Base-by-base conservation (phyloP, 2,329 filamentous ascomycete genomes). In the Ophiostoma ips region DNA sequence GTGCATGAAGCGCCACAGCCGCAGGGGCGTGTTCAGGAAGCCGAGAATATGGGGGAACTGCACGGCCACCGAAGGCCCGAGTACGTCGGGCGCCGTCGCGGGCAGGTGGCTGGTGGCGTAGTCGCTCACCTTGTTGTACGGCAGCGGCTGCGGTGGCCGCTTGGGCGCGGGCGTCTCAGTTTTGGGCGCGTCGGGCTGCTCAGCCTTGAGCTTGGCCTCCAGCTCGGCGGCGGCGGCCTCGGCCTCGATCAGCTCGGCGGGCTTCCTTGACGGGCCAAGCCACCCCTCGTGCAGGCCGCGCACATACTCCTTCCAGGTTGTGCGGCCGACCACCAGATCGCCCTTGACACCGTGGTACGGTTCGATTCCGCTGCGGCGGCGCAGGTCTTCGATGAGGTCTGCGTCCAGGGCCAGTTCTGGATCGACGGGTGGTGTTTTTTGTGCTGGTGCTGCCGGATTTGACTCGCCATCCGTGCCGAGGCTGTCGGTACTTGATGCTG, bases 301-400 rank as follows among this genome's bases (percentile, higher is more conserved):
- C 21, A 96, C 71, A 64, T 96, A 98, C 67, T 98, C 92, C 68
- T 95, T 98, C 92, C 92, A 98, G 10, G 90, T 83, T 63, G 95
- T 85, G 51, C 90, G 73, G 12, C 92, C 92, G 58, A 98, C 79
- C 16, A 96, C 80, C 48, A 98, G 73, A 62, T 96, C 90, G 41
- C 92, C 92, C 55, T 76, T 76, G 19, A 83, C 71, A 10, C 86
- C 89, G 4, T 81, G 72, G 60, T 83, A 90, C 33, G 86, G 79
- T 24, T 70, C 72, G 10, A 90, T 76, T 7, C 82, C 82, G 53
- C 80, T 79, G 56, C 71, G 76, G 60, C 73, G 70, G 58, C 89
- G 76, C 48, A 83, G 68, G 10, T 76, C 71, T 52, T 80, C 72
- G 6, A 92, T 67, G 9, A 79, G 64, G 46, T 76, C 72, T 51